Conservation (phyloP, 148 eudicot species). For the Polygonum aviculare region DNA sequence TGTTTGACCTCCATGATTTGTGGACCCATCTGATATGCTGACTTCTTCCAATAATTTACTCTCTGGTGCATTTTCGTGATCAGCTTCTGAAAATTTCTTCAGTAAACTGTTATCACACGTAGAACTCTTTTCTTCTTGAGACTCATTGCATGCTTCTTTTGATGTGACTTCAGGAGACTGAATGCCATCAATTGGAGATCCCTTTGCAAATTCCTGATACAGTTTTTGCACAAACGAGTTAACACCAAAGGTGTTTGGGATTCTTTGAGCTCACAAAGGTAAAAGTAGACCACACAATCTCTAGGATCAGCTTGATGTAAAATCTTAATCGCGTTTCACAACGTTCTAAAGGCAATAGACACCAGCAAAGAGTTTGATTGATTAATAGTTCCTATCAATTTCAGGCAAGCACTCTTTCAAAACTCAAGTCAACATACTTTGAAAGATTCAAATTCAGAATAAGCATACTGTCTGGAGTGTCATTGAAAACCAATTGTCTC, state of each 20-base stretch:
- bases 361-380: not conserved
- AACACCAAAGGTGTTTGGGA: not conserved
- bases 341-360: not conserved
- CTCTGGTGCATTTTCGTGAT: not conserved
- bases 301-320: not conserved
- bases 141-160: slow-evolving; percentile 19
- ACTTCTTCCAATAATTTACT: not conserved
- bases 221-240: not conserved
- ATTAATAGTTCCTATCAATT: not conserved
- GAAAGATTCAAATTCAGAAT: not conserved
- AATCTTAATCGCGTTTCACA: not conserved
- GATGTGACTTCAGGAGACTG: slow-evolving; percentile 57
- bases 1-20: not conserved
- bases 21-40: not conserved
- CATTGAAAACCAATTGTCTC: not conserved
- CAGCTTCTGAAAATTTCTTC: not conserved
- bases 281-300: not conserved
- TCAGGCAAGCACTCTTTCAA: not conserved
- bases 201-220: slow-evolving; percentile 26
- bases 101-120: not conserved
- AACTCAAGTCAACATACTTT: not conserved
- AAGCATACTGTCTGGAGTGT: not conserved
- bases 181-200: slow-evolving; percentile 24
- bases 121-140: slow-evolving; percentile 5
- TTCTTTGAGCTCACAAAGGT: not conserved